Percentiles rank a stretch among this genome's conserved stretches.
These are phyloP conservation scores for Vitis hybrid DNA, from an alignment of 177 flowering plant species.

Conservation along the genomic window DNA sequence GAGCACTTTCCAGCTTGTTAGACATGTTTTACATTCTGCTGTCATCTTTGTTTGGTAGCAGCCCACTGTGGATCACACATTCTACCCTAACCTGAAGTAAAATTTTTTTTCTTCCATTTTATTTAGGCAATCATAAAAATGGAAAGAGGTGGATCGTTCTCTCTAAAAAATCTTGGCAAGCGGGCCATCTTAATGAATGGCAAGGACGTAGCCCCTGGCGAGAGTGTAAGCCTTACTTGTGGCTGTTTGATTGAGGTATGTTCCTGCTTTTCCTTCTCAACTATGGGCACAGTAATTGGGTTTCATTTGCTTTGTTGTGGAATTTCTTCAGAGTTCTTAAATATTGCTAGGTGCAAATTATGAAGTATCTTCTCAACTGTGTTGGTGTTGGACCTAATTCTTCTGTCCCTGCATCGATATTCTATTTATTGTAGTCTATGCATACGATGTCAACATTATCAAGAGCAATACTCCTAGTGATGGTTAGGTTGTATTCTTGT, in stretches of 20 bases:
- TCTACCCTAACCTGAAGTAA: neutral
- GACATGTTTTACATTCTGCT: neutral
- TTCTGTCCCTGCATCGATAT: no score
- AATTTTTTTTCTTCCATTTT: neutral
- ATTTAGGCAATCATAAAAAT: constrained; percentile 66
- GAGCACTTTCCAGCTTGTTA: neutral
- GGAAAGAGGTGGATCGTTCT: constrained; percentile 69
- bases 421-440: no score
- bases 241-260: constrained; percentile 81
- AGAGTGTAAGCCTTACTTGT: constrained; percentile 44
- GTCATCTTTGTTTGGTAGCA: neutral
- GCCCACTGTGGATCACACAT: neutral
- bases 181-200: constrained; percentile 48
- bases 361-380: no score
- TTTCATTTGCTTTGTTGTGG: no score
- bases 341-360: no score
- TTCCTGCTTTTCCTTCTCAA: neutral
- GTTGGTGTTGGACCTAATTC: no score
- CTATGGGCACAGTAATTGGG: no score
- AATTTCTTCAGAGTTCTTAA: no score
- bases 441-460: neutral
- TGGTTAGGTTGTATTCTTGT: no score
- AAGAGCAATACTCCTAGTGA: no score
- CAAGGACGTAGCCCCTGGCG: constrained; percentile 56
- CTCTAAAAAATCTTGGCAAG: constrained; percentile 69